Percentiles rank a stretch among this genome's conserved stretches.
Conservation (phyloP, 192 early-diverging fungal species). For the Coemansia sp. region DNA sequence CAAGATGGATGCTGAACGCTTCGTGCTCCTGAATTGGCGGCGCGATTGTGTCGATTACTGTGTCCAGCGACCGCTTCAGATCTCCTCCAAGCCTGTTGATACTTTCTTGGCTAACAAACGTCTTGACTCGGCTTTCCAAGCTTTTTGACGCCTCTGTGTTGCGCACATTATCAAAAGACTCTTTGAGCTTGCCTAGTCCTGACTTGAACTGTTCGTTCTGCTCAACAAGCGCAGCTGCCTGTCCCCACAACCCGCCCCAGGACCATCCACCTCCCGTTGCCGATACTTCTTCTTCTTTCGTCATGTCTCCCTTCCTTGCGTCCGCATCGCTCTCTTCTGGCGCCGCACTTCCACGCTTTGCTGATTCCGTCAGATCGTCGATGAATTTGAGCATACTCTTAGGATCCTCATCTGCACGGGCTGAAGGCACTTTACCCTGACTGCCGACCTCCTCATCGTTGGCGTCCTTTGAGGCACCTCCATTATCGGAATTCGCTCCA, state of each 20-base stretch:
- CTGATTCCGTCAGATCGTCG: slow-evolving; percentile 54
- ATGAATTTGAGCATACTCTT: slow-evolving; percentile 52
- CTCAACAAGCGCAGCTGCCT: slow-evolving; percentile 49
- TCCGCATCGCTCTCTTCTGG: slow-evolving; percentile 6
- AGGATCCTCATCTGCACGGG: slow-evolving; percentile 14
- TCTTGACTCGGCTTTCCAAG: slow-evolving; percentile 40
- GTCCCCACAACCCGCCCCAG: slow-evolving; percentile 55
- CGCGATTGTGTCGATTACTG: slow-evolving; percentile 55
- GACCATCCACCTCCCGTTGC: slow-evolving; percentile 34
- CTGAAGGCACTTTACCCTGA: background rate
- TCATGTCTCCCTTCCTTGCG: background rate
- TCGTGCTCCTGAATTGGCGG: slow-evolving; percentile 55
- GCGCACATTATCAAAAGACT: slow-evolving; percentile 46
- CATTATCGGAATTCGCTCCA: slow-evolving; percentile 18
- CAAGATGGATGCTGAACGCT: slow-evolving; percentile 47
- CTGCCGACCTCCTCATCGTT: slow-evolving; percentile 7
- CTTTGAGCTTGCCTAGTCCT: slow-evolving; percentile 41
- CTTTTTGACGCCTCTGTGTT: slow-evolving; percentile 38
- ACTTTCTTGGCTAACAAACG: slow-evolving; percentile 42
- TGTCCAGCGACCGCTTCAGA: slow-evolving; percentile 44
- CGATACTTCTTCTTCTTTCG: background rate
- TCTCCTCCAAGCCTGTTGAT: slow-evolving; percentile 43
- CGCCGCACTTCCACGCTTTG: slow-evolving; percentile 35
- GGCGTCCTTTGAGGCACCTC: slow-evolving; percentile 4
- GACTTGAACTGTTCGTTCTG: slow-evolving; percentile 48